Percentiles rank a stretch among this genome's conserved stretches.
These are phyloP conservation scores for Penicillium atrosanguineum DNA, from an alignment of 495 filamentous ascomycete genomes.

Conservation along the genomic window DNA sequence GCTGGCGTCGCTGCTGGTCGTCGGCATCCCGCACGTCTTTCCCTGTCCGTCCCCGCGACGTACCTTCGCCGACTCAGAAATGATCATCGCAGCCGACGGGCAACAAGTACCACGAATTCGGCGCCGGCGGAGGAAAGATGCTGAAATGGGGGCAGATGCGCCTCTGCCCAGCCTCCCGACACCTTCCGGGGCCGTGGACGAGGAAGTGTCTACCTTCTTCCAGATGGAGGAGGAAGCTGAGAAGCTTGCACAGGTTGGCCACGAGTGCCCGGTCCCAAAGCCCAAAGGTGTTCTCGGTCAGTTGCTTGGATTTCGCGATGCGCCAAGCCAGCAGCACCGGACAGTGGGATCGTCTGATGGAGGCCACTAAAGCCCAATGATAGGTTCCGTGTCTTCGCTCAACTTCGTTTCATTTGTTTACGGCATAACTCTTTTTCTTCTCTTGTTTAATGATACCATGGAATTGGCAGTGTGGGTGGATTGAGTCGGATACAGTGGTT, in stretches of 20 bases:
- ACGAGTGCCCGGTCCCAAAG: conserved; percentile 81
- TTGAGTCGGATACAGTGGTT: conserved; percentile 6
- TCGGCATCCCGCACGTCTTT: conserved; percentile 85
- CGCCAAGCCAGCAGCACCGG: conserved; percentile 14
- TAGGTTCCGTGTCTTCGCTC: not conserved
- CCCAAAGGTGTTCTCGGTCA: conserved; percentile 71
- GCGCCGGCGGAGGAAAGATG: conserved; percentile 33
- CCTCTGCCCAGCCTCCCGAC: conserved; percentile 15
- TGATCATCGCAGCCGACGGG: conserved; percentile 48
- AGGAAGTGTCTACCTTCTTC: conserved; percentile 45
- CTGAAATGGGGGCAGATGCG: conserved; percentile 25
- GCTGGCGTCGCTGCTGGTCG: conserved; percentile 84
- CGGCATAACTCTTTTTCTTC: conserved; percentile 12
- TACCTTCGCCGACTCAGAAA: conserved; percentile 68
- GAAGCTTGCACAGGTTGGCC: conserved; percentile 27
- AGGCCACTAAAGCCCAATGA: conserved; percentile 6
- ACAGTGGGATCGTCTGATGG: conserved; percentile 9
- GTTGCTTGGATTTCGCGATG: conserved; percentile 61
- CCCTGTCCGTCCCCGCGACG: conserved; percentile 85
- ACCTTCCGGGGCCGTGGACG: conserved; percentile 29
- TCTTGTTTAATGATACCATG: conserved; percentile 32
- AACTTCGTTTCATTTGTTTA: conserved; percentile 4
- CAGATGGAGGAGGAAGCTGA: conserved; percentile 47
- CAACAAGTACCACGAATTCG: conserved; percentile 39
- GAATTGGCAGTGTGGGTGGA: conserved; percentile 13